Percentiles rank a stretch among this genome's conserved stretches.
phyloP scores from a whole-genome alignment of 495 filamentous ascomycete species.

The Corynascus novoguineensis region DNA sequence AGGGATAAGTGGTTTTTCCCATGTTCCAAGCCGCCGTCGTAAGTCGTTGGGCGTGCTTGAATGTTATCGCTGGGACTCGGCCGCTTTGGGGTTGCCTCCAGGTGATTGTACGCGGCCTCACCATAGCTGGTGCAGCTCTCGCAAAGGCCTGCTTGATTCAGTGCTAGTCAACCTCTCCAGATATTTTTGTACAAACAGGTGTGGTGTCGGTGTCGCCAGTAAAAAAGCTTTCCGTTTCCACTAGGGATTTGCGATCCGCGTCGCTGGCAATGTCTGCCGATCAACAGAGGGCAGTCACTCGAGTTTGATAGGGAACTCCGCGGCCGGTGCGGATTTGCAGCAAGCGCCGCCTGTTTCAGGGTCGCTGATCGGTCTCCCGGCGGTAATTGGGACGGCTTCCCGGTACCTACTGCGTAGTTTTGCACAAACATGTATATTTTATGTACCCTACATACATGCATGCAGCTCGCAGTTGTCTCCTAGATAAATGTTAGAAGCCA shows the following conservation, averaged over 20 bases:
- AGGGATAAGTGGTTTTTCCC: not conserved
- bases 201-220: conserved; percentile 1
- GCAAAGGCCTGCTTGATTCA: no score
- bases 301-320: not conserved
- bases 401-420: no score
- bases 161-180: not conserved
- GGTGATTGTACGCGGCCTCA: no score
- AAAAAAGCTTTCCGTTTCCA: conserved; percentile 8
- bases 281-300: not conserved
- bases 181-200: not conserved
- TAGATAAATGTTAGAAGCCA: not conserved
- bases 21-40: no score
- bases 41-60: no score
- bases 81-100: not conserved
- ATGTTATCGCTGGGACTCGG: not conserved
- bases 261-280: not conserved
- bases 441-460: not conserved
- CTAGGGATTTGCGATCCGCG: not conserved
- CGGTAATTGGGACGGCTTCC: not conserved
- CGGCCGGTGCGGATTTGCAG: not conserved
- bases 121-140: no score
- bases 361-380: not conserved
- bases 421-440: not conserved
- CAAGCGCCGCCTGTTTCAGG: not conserved
- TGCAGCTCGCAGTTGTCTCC: not conserved